Evolutionary conservation across 768 basidiomycete genomes (phyloP), one percentile per base, ranked within the genome.

Genomic region (Mycena capillaripes): DNA sequence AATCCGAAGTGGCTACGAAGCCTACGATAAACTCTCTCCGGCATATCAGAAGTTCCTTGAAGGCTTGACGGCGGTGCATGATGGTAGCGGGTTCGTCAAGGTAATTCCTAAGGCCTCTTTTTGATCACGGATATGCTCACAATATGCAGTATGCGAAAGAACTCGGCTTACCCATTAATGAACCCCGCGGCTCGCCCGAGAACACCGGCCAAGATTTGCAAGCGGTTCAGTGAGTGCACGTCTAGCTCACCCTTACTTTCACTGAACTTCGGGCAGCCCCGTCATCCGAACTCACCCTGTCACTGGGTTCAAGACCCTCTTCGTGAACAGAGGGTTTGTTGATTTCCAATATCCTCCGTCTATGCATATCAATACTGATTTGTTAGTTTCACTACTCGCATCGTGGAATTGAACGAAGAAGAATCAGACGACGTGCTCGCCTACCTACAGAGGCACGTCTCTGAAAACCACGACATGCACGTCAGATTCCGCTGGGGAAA

Each of bases 21-120:
- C 89, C 11, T 93, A 92, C 79, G 89, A 91, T 78, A 82, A 88
- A 19, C 86, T 93, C 27, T 91, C 90, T 1, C 89, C 89, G 11
- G 82, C 86, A 5, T 85, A 85, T 70, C 81, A 85, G 58, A 83
- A 81, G 40, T 90, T 90, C 79, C 81, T 92, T 50, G 89, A 91
- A 76, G 88, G 88, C 10, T 80, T 92, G 17, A 89, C 87, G 1
- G 91, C 91, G 0, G 78, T 86, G 2, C 90, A 92, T 74, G 80
- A 83, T 50, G 90, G 84, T 23, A 79, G 83, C 58, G 79, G 82
- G 63, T 88, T 88, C 78, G 66, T 81, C 44, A 77, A 85, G 36
- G 85, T 85, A 59, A 17, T 21, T 6, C n/a, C 25, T 7, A 10
- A n/a, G 44, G 19, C 44, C 4, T 29, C 53, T n/a, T 30, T 23